Evolutionary conservation across 2,329 filamentous ascomycete species (phyloP), one percentile per base, ranked within the genome.

Genomic region (Aspergillus sp.): DNA sequence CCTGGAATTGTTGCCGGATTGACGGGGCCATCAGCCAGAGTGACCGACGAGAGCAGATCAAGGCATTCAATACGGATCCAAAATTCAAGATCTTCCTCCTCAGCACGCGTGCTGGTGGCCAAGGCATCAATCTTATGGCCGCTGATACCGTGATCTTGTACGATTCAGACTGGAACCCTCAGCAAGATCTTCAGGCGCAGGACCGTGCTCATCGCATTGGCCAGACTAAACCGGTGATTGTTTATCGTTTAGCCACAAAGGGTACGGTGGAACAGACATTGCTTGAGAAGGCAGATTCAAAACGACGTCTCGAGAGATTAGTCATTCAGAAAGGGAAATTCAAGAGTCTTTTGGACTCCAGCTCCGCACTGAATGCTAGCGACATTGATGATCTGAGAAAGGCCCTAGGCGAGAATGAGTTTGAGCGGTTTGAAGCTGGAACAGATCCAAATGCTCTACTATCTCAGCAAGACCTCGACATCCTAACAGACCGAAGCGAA

Each of bases 101-200:
- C 0, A 93, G 88, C 3, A 99, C 94, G 0, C 82, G 94, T 13
- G 94, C 94, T 0, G 94, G 94, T 19, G 94, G 94, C 0, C 91
- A 96, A 65, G 93, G 93, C 46, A 97, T 97, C 77, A 97, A 96
- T 64, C 84, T 97, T 0, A 90, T 90, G 0, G 87, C 87, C 1
- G 93, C 93, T 0, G 93, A 97, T 62, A 96, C 93, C 0, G 93
- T 96, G 10, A 88, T 97, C 43, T 78, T 97, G 0, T 97, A 94
- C 61, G 93, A 97, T 70, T 85, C 80, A 9, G 84, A 96, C 64
- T 96, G 93, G 85, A 99, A 99, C 63, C 94, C 94, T 0, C 94
- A 99, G 68, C 93, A 96, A 66, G 94, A 99, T 69, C 79, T 99
- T 0, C 94, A 99, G 67, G 94, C 94, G 0, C 94, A 97, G 72